phyloP scores from a whole-genome alignment of 1,284 basidiomycete genomes.

The Malassezia sympodialis region DNA sequence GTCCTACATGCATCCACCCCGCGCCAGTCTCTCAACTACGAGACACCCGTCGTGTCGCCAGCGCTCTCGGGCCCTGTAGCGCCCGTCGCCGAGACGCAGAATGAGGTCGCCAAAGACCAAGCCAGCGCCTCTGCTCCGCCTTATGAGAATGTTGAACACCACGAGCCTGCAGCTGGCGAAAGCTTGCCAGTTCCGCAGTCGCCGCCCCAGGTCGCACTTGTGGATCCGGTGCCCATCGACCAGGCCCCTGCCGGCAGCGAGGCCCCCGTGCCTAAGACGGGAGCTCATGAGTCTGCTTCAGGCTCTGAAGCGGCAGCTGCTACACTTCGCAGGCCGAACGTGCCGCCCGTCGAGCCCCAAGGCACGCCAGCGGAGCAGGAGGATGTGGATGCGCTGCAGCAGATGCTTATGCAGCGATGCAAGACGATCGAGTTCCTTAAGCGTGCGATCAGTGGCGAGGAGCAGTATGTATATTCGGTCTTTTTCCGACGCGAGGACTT shows the following conservation, averaged over 20 bases:
- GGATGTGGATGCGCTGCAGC: neutral
- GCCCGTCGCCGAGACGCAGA: neutral
- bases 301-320: neutral
- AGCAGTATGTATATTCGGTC: constrained; percentile 12
- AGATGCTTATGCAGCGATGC: neutral
- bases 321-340: neutral
- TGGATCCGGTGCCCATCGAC: neutral
- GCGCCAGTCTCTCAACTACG: neutral
- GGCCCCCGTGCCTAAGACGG: too few species aligned
- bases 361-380: neutral
- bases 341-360: neutral
- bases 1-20: neutral
- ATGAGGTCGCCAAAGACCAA: neutral
- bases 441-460: constrained; percentile 2
- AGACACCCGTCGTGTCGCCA: neutral
- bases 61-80: neutral
- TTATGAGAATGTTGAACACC: neutral
- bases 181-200: neutral
- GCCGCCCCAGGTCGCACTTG: neutral
- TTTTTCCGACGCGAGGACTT: constrained; percentile 2
- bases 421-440: constrained; percentile 9
- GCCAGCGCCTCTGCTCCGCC: neutral
- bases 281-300: too few species aligned
- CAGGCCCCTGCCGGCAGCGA: neutral
- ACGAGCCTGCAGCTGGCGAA: neutral